Percentiles rank a stretch among this genome's conserved stretches.
Conservation (phyloP, 1,139 yeast species). For the Suhomyces bokatorum region DNA sequence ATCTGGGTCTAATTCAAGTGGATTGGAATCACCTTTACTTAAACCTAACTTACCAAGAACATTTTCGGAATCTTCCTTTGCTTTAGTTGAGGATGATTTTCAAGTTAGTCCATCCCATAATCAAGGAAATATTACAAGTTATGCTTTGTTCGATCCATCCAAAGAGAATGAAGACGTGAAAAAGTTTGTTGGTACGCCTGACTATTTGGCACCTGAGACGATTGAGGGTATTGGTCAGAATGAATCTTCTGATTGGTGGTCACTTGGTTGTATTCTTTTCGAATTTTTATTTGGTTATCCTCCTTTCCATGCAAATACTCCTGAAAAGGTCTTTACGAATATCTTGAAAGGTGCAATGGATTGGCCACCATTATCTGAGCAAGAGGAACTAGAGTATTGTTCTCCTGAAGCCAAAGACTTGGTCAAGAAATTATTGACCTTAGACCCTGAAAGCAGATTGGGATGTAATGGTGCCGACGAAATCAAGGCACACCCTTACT, state of each 20-base stretch:
- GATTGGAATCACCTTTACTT: constrained; percentile 49
- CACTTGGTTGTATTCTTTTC: constrained; percentile 91
- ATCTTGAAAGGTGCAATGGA: constrained; percentile 72
- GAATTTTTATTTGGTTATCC: constrained; percentile 93
- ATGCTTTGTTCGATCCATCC: constrained; percentile 73
- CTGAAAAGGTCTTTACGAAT: constrained; percentile 79
- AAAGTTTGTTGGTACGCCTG: constrained; percentile 95
- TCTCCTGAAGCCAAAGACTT: constrained; percentile 74
- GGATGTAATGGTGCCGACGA: constrained; percentile 81
- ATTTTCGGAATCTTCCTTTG: constrained; percentile 57
- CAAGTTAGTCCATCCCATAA: constrained; percentile 30
- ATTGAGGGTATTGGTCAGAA: constrained; percentile 84
- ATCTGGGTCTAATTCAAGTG: constrained; percentile 38
- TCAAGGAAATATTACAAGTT: constrained; percentile 34
- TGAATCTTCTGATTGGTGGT: constrained; percentile 97
- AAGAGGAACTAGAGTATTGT: constrained; percentile 55
- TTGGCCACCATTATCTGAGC: constrained; percentile 70
- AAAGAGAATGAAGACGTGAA: constrained; percentile 41
- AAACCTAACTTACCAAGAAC: constrained; percentile 51
- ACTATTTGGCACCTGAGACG: constrained; percentile 95
- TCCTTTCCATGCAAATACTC: constrained; percentile 86
- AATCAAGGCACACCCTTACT: constrained; percentile 76
- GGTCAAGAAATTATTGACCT: constrained; percentile 58
- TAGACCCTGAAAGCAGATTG: constrained; percentile 65
- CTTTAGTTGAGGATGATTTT: constrained; percentile 51